Conservation (phyloP, 1,139 yeast species). For the Pichia terricola region DNA sequence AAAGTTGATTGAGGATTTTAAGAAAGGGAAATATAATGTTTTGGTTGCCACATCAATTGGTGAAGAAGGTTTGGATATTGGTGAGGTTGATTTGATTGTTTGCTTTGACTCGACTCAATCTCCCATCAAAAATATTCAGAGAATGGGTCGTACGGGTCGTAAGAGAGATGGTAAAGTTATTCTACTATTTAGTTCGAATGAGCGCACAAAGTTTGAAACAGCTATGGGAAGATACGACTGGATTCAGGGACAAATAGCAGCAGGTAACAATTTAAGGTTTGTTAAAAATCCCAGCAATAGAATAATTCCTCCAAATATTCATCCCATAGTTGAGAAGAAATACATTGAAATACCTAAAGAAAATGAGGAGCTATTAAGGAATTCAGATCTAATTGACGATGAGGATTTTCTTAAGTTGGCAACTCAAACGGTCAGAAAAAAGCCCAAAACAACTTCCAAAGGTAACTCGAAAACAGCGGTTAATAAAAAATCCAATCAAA, state of each 20-base stretch:
- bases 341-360: constrained; percentile 63
- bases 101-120: constrained; percentile 91
- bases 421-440: constrained; percentile 25
- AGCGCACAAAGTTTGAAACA: constrained; percentile 67
- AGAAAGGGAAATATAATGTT: constrained; percentile 60
- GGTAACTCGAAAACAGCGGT: constrained; percentile 13
- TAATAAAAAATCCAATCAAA: not conserved
- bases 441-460: not conserved
- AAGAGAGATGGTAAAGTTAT: constrained; percentile 80
- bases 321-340: constrained; percentile 48
- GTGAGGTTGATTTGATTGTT: constrained; percentile 89
- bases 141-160: constrained; percentile 98
- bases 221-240: constrained; percentile 79
- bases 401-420: constrained; percentile 66
- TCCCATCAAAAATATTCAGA: constrained; percentile 85
- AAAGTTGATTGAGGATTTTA: constrained; percentile 64
- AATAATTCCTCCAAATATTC: constrained; percentile 49
- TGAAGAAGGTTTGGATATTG: constrained; percentile 97
- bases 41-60: constrained; percentile 96
- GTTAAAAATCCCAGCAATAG: constrained; percentile 36
- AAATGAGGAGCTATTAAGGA: constrained; percentile 31
- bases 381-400: constrained; percentile 36
- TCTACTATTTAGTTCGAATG: constrained; percentile 71
- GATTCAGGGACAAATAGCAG: constrained; percentile 47
- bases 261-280: constrained; percentile 29